These are phyloP conservation scores for Zasmidium angulare DNA, from an alignment of 2,329 filamentous ascomycete species.

Conservation along the genomic window DNA sequence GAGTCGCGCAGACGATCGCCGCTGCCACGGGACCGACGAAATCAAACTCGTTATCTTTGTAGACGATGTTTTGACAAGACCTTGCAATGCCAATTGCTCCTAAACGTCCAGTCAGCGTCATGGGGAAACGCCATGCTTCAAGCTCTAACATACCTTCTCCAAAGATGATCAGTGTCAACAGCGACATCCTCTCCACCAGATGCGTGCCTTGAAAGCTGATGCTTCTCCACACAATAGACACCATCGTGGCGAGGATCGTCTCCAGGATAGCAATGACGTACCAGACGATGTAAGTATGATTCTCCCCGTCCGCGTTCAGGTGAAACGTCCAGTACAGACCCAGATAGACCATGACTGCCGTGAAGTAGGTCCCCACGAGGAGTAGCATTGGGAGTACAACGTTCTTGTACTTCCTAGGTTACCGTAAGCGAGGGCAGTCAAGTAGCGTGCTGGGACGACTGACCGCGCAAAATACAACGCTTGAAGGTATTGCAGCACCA, in stretches of 20 bases:
- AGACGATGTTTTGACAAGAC: slow-evolving; percentile 36
- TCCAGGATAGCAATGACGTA: slow-evolving; percentile 46
- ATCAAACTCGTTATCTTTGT: slow-evolving; percentile 18
- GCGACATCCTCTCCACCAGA: slow-evolving; percentile 39
- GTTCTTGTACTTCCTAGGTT: slow-evolving; percentile 27
- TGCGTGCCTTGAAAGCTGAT: slow-evolving; percentile 42
- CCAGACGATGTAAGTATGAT: slow-evolving; percentile 51
- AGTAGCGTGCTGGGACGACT: background rate
- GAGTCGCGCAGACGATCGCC: slow-evolving; percentile 34
- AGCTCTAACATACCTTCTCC: slow-evolving; percentile 37
- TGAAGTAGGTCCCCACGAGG: slow-evolving; percentile 34
- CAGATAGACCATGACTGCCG: slow-evolving; percentile 38
- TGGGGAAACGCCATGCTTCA: too few species aligned
- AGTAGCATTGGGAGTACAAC: slow-evolving; percentile 34
- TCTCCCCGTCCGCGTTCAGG: slow-evolving; percentile 12
- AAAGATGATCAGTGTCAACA: slow-evolving; percentile 41
- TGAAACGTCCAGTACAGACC: slow-evolving; percentile 31
- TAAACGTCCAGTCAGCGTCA: too few species aligned
- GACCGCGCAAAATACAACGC: slow-evolving; percentile 35
- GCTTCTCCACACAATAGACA: slow-evolving; percentile 35
- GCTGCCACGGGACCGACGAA: slow-evolving; percentile 30
- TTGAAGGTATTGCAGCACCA: slow-evolving; percentile 40
- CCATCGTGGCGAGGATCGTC: slow-evolving; percentile 32
- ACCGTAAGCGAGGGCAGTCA: background rate
- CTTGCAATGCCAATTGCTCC: slow-evolving; percentile 40